Evolutionary conservation across 2,329 filamentous ascomycete genomes (phyloP).

Genomic region (Xylariales sp.): DNA sequence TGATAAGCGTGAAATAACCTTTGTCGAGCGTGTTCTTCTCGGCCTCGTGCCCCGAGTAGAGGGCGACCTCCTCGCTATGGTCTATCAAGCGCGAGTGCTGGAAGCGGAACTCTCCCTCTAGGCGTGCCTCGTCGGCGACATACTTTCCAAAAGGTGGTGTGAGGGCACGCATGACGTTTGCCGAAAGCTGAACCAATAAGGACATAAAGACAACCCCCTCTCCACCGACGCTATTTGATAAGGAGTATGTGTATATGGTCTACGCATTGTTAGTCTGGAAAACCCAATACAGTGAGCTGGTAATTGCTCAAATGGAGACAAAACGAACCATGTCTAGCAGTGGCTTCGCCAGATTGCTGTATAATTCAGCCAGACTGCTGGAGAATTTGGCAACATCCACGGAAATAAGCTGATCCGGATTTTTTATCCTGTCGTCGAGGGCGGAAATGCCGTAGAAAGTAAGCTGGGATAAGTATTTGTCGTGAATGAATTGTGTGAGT

Average conservation of each 20-base stretch:
- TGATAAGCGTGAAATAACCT: constrained; percentile 97
- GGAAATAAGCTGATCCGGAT: constrained; percentile 94
- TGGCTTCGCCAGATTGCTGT: constrained; percentile 94
- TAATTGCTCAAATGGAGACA: too few relatives aligned
- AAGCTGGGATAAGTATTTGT: constrained; percentile 94
- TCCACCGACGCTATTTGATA: constrained; percentile 92
- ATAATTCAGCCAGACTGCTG: constrained; percentile 89
- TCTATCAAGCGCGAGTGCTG: constrained; percentile 93
- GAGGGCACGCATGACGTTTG: constrained; percentile 86
- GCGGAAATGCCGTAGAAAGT: constrained; percentile 97
- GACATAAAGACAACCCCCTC: constrained; percentile 96
- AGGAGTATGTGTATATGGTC: constrained; percentile 88
- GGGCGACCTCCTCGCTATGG: constrained; percentile 89
- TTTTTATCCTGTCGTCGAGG: constrained; percentile 95
- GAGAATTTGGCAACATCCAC: constrained; percentile 97
- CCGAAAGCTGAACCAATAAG: constrained; percentile 86
- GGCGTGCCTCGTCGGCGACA: constrained; percentile 87
- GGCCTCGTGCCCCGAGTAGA: constrained; percentile 87
- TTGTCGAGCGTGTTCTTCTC: constrained; percentile 97
- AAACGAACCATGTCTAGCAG: constrained; percentile 89
- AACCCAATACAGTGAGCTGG: too few relatives aligned
- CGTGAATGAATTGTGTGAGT: constrained; percentile 90
- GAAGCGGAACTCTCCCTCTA: constrained; percentile 96
- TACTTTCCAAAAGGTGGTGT: constrained; percentile 97
- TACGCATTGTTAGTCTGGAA: constrained; percentile 28